Base-by-base conservation (phyloP, 2,329 filamentous ascomycete genomes). In the Exserohilum turcica region DNA sequence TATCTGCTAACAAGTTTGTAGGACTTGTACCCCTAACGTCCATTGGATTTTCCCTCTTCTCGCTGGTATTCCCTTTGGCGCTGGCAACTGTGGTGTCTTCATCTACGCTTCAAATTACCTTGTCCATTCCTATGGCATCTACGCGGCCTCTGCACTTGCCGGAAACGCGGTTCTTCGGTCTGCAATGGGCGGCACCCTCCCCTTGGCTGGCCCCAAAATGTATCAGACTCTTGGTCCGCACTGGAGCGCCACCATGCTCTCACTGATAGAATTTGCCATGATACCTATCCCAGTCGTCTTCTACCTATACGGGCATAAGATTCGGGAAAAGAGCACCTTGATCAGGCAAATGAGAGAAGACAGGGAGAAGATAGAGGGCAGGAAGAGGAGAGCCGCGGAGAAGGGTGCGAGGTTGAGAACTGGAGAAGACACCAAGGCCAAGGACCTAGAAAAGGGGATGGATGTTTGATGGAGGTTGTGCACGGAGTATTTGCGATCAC, bases 81-180 rank as follows among this genome's bases (percentile, higher is more conserved):
- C 83, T 0, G 91, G 91, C 0, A 94, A 93, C 65, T 86, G 84
- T 7, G 81, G 86, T 2, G 85, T 90, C 32, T 95, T 95, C 76
- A 92, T 95, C 67, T 94, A 95, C 67, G 84, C 87, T 0, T 84
- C 82, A 5, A 94, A 91, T 65, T 96, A 95, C 70, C 78, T 96
- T 3, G 89, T 90, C 0, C 83, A 88, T 42, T 85, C 86, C 6
- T 95, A 95, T 63, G 87, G 87, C 3, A 88, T 94, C 62, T 95
- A 92, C 68, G 86, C 91, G 1, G 91, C 91, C 0, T 90, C 86
- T 2, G 91, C 91, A 0, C 78, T 95, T 29, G 90, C 91, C 0
- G 89, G 90, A 0, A 95, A 94, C 63, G 84, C 88, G 0, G 88
- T 95, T 2, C 80, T 91, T 13, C 80, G 91, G 29, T 88, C 84